Conservation (phyloP, 2,329 filamentous ascomycete species). For the Alternaria sp. region DNA sequence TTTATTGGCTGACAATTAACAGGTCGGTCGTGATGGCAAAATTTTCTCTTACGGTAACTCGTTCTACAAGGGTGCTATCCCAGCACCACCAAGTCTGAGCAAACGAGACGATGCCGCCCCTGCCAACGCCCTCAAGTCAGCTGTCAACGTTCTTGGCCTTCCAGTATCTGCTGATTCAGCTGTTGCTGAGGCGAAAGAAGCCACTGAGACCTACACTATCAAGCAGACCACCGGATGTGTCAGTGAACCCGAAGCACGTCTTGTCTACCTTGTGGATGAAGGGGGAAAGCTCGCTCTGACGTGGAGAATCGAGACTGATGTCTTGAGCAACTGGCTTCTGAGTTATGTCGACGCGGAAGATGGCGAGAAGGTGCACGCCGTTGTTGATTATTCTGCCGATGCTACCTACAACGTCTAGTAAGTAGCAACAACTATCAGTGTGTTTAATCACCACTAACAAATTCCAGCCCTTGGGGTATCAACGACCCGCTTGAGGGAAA, state of each 20-base stretch:
- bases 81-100: constrained; percentile 45
- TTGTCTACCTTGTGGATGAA: constrained; percentile 63
- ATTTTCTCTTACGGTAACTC: constrained; percentile 67
- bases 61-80: constrained; percentile 58
- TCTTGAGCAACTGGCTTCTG: constrained; percentile 66
- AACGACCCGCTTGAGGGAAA: constrained; percentile 63
- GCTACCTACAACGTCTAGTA: constrained; percentile 66
- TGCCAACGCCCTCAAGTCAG: constrained; percentile 55
- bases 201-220: constrained; percentile 55
- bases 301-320: constrained; percentile 68
- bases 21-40: constrained; percentile 62
- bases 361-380: constrained; percentile 60
- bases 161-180: constrained; percentile 55
- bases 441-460: constrained; percentile 12
- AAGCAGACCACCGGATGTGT: constrained; percentile 60
- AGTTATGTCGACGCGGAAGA: constrained; percentile 64
- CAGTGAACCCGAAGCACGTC: constrained; percentile 63
- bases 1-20: constrained; percentile 3
- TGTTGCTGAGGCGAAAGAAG: constrained; percentile 51
- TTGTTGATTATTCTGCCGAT: constrained; percentile 66
- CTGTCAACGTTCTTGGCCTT: constrained; percentile 53
- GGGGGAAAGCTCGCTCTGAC: constrained; percentile 60
- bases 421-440: background rate
- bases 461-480: constrained; percentile 56
- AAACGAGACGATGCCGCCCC: constrained; percentile 58